Evolutionary conservation across 208 protist species (phyloP).

Genomic region (Wallacemonas sp.): DNA sequence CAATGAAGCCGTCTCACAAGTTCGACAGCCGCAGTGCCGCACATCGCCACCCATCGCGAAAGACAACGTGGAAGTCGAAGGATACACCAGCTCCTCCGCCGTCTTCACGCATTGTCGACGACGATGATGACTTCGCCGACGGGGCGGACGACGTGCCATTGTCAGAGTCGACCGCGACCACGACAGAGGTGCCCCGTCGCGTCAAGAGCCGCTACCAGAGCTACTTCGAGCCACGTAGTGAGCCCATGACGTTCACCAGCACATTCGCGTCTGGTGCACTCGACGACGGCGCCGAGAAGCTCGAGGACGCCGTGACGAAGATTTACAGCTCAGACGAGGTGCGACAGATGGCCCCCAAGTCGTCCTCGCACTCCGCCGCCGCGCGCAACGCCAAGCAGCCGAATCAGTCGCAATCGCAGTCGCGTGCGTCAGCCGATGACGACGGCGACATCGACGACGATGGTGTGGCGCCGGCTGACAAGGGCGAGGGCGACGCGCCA

Average conservation of each 20-base stretch:
- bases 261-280: slow-evolving; percentile 36
- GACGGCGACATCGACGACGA: slow-evolving; percentile 17
- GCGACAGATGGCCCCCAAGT: slow-evolving; percentile 19
- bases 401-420: too few species aligned
- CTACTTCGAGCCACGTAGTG: slow-evolving; percentile 43
- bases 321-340: slow-evolving; percentile 79
- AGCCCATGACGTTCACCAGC: slow-evolving; percentile 61
- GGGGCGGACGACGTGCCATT: slow-evolving; percentile 20
- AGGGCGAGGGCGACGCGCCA: not conserved
- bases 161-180: too few species aligned
- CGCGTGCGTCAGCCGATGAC: not conserved
- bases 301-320: slow-evolving; percentile 56
- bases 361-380: not conserved
- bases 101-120: too few species aligned
- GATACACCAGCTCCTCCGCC: slow-evolving; percentile 16
- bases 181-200: slow-evolving; percentile 29
- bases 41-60: slow-evolving; percentile 41
- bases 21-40: slow-evolving; percentile 45
- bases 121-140: not conserved
- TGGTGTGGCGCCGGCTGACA: not conserved
- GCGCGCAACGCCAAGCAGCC: too few species aligned
- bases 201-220: slow-evolving; percentile 63
- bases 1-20: slow-evolving; percentile 36
- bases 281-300: not conserved
- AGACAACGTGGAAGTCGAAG: slow-evolving; percentile 31